These are phyloP conservation scores for Penicillium lagena DNA, from an alignment of 495 filamentous ascomycete genomes.

Conservation along the genomic window DNA sequence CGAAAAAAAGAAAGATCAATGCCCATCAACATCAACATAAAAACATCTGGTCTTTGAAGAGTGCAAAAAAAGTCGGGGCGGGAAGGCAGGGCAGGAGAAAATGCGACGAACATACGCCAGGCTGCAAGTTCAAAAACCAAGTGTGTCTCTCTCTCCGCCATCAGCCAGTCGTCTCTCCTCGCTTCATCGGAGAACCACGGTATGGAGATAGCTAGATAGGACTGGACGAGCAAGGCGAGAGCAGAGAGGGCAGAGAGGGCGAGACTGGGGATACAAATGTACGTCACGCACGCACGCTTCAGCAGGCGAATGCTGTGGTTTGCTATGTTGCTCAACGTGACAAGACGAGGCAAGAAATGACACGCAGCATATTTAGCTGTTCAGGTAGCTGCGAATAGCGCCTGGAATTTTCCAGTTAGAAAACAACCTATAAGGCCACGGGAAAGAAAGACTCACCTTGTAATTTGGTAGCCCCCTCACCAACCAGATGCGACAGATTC, in stretches of 20 bases:
- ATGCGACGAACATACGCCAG: constrained; percentile 2
- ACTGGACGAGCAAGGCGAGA: no score
- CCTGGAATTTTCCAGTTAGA: constrained; percentile 23
- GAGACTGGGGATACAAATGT: constrained; percentile 2
- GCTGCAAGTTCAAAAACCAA: constrained; percentile 5
- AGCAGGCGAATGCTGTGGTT: constrained; percentile 11
- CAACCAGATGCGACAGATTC: constrained; percentile 71
- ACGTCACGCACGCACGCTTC: constrained; percentile 8
- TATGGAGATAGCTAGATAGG: constrained; percentile 1
- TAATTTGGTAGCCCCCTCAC: constrained; percentile 76
- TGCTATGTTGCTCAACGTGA: constrained; percentile 19
- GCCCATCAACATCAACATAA: not conserved
- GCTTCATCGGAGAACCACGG: no score
- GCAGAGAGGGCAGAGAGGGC: no score
- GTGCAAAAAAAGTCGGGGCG: no score
- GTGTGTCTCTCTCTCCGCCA: constrained; percentile 1
- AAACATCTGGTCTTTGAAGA: no score
- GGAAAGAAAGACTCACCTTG: constrained; percentile 49
- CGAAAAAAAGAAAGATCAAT: constrained; percentile 2
- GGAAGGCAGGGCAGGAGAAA: no score
- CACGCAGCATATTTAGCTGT: constrained; percentile 39
- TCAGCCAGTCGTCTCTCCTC: no score
- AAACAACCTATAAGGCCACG: not conserved
- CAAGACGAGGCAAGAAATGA: constrained; percentile 7
- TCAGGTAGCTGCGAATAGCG: constrained; percentile 80